Percentiles rank a stretch among this genome's conserved stretches.
phyloP scores from a whole-genome alignment of 2,329 filamentous ascomycete genomes.

The Aspergillus ustus region DNA sequence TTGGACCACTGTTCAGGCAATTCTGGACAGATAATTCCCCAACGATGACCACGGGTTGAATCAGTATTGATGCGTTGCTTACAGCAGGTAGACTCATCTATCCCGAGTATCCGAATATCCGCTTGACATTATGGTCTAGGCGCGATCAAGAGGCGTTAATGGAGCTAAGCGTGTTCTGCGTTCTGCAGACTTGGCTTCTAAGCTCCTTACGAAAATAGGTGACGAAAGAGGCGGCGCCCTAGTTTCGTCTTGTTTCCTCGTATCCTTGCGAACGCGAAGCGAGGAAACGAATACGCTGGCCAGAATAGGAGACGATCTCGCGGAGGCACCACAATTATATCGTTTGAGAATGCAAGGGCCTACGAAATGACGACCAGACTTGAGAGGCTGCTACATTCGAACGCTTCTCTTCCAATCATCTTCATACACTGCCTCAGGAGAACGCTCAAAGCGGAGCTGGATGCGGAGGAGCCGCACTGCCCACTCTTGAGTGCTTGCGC shows the following conservation, averaged over 20 bases:
- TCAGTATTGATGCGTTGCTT: background rate
- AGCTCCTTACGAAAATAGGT: background rate
- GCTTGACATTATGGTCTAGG: background rate
- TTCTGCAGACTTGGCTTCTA: background rate
- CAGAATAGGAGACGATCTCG: background rate
- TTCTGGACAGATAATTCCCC: background rate
- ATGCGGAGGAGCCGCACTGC: slow-evolving; percentile 11
- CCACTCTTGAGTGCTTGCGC: slow-evolving; percentile 5
- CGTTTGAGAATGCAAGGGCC: background rate
- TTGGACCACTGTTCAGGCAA: background rate
- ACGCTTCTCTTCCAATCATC: background rate
- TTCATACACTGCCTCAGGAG: background rate
- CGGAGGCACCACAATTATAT: background rate
- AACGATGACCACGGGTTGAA: background rate
- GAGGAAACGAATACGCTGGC: slow-evolving; percentile 7
- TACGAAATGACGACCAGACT: background rate
- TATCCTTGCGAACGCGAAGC: background rate
- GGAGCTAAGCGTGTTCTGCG: background rate
- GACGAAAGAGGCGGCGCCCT: background rate
- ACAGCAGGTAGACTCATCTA: background rate
- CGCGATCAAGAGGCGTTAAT: background rate
- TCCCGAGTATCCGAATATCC: background rate
- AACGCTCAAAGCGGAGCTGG: background rate
- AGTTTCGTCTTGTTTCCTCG: background rate
- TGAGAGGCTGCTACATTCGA: slow-evolving; percentile 2